phyloP scores from a whole-genome alignment of 345 rosid genomes.

The Erucastrum elatum region DNA sequence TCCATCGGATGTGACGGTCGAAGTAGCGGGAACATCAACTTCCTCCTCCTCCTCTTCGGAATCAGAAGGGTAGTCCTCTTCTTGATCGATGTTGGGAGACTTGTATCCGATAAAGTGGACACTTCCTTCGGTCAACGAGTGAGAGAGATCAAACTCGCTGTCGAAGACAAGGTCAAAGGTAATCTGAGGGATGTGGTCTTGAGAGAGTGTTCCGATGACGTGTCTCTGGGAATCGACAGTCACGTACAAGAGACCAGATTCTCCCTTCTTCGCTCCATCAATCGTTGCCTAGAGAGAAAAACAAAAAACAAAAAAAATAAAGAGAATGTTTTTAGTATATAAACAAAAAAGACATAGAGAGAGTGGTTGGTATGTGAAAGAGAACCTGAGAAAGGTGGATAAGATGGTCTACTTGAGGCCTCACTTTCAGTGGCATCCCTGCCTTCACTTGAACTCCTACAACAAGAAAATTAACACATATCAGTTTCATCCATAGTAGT shows the following conservation, averaged over 20 bases:
- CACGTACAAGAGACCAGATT: not conserved
- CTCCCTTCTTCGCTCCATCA: not conserved
- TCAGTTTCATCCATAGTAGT: too few relatives aligned
- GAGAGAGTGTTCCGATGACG: not conserved
- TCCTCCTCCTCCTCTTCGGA: slow-evolving; percentile 26
- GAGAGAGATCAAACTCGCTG: slow-evolving; percentile 30
- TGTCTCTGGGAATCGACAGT: not conserved
- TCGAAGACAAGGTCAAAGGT: not conserved
- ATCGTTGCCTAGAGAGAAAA: slow-evolving; percentile 48
- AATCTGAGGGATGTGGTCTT: not conserved
- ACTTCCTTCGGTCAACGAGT: slow-evolving; percentile 44
- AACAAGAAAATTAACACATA: too few relatives aligned
- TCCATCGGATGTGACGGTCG: slow-evolving; percentile 13
- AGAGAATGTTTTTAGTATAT: not conserved
- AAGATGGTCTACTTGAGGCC: slow-evolving; percentile 33
- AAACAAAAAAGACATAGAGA: not conserved
- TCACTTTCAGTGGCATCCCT: slow-evolving; percentile 48
- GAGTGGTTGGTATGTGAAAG: not conserved
- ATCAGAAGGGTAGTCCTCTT: not conserved
- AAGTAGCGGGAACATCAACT: slow-evolving; percentile 31
- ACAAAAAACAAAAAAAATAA: too few relatives aligned
- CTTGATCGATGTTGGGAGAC: not conserved
- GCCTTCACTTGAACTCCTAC: slow-evolving; percentile 66
- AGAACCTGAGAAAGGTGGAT: slow-evolving; percentile 63
- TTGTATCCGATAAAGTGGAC: not conserved